Base-by-base conservation (phyloP, 768 basidiomycete genomes). In the Kwoniella bestiolae region DNA sequence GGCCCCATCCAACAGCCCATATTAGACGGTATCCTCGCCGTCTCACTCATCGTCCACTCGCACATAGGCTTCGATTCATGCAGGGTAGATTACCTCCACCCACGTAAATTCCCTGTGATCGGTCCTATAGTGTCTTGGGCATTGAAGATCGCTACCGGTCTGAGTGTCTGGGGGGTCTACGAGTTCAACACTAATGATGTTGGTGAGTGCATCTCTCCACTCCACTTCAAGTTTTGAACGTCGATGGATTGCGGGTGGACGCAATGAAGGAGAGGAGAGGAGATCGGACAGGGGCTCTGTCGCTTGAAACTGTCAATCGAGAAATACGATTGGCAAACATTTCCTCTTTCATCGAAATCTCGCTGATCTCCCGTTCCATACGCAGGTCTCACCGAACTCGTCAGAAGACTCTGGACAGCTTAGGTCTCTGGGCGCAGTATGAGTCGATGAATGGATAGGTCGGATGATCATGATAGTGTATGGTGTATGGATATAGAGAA, bases 171-270 rank as follows among this genome's bases (percentile, higher is more conserved):
- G 80, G 95, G 96, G 16, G 86, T 97, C 5, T 99, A 96, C 83
- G 90, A 96, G 81, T 97, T 98, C 85, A 97, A 98, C 84, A 97
- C 96, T 46, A 93, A 95, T 78, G 95, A 98, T 79, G 88, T 99
- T 68, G 94, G 96, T 96, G 72, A 71, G 91, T 85, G 25, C 8
- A n/a, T n/a, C n/a, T n/a, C n/a, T n/a, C n/a, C n/a, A n/a, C n/a
- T n/a, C n/a, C n/a, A n/a, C n/a, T n/a, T n/a, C n/a, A n/a, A n/a
- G n/a, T n/a, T n/a, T n/a, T n/a, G n/a, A n/a, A n/a, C n/a, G n/a
- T n/a, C n/a, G n/a, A 41, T 41, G 14, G 38, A 41, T 3, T 9
- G 8, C 18, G 38, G 18, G 38, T 3, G 18, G 38, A 41, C 12
- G 18, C 12, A 41, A 5, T 18, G 38, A 9, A 18, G 7, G 4